These are phyloP conservation scores for Botryotinia narcissicola DNA, from an alignment of 2,329 filamentous ascomycete species.

Conservation along the genomic window DNA sequence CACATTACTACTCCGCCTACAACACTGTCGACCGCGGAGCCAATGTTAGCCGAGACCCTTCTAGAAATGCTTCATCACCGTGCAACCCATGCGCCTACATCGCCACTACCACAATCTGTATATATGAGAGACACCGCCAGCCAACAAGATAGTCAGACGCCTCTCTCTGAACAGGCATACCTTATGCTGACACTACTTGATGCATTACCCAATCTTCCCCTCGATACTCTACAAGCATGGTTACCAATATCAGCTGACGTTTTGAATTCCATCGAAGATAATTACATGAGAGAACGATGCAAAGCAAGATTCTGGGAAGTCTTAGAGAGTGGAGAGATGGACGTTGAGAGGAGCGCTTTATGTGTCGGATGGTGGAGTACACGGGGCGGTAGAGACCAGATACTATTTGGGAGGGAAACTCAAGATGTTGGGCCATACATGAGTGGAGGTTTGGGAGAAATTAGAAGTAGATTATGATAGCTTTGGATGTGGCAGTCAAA, in stretches of 20 bases:
- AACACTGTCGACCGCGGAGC: slow-evolving; percentile 57
- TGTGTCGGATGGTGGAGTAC: slow-evolving; percentile 67
- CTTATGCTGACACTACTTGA: slow-evolving; percentile 64
- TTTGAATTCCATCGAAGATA: slow-evolving; percentile 54
- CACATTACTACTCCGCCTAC: slow-evolving; percentile 65
- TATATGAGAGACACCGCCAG: slow-evolving; percentile 36
- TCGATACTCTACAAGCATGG: slow-evolving; percentile 62
- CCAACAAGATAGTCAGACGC: slow-evolving; percentile 37
- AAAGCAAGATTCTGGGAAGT: slow-evolving; percentile 66
- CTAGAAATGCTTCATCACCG: slow-evolving; percentile 63
- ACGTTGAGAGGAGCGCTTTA: slow-evolving; percentile 62
- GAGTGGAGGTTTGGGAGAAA: slow-evolving; percentile 34
- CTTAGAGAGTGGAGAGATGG: slow-evolving; percentile 64
- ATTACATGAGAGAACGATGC: slow-evolving; percentile 54
- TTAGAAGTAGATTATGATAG: slow-evolving; percentile 31
- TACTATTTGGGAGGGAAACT: slow-evolving; percentile 28
- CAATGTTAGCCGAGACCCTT: slow-evolving; percentile 61
- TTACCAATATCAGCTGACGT: slow-evolving; percentile 60
- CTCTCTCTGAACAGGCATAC: slow-evolving; percentile 59
- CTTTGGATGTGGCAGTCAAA: not conserved
- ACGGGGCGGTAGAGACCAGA: slow-evolving; percentile 43
- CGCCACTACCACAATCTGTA: slow-evolving; percentile 39
- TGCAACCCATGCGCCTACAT: slow-evolving; percentile 53
- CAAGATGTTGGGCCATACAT: slow-evolving; percentile 31
- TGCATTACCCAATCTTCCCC: slow-evolving; percentile 58